phyloP scores from a whole-genome alignment of 495 filamentous ascomycete genomes.

The Tuber indicum region DNA sequence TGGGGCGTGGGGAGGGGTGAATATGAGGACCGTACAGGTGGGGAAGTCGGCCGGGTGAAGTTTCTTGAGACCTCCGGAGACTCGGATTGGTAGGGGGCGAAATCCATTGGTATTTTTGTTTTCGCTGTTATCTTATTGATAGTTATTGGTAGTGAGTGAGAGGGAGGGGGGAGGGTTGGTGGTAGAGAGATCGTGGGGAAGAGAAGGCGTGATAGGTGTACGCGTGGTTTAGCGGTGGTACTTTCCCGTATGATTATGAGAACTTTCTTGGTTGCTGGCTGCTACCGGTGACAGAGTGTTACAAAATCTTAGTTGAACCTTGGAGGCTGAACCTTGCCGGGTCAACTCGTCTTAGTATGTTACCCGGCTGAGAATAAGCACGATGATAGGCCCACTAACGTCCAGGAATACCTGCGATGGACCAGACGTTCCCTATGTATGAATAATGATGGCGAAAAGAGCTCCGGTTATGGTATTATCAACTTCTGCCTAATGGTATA shows the following conservation, averaged over 20 bases:
- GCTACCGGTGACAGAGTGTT: background rate
- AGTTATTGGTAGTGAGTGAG: constrained; percentile 9
- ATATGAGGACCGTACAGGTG: constrained; percentile 49
- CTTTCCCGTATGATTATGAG: background rate
- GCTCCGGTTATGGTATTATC: background rate
- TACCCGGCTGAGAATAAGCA: background rate
- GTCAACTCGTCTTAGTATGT: background rate
- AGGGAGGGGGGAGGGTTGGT: background rate
- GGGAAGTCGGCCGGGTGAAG: constrained; percentile 64
- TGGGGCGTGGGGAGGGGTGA: constrained; percentile 43
- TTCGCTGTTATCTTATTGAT: background rate
- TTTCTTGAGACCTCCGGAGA: constrained; percentile 42
- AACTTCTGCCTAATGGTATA: background rate
- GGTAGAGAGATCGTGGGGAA: constrained; percentile 4
- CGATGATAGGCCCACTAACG: background rate
- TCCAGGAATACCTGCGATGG: background rate
- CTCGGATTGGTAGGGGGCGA: constrained; percentile 80
- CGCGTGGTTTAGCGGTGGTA: constrained; percentile 1
- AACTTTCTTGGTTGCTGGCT: background rate
- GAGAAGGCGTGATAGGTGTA: background rate
- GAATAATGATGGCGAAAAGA: background rate
- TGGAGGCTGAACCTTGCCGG: constrained; percentile 1
- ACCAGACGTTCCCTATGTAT: background rate
- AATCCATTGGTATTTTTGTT: constrained; percentile 59
- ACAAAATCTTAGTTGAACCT: background rate